Conservation (phyloP, 768 basidiomycete species). For the Podaxis sp. region DNA sequence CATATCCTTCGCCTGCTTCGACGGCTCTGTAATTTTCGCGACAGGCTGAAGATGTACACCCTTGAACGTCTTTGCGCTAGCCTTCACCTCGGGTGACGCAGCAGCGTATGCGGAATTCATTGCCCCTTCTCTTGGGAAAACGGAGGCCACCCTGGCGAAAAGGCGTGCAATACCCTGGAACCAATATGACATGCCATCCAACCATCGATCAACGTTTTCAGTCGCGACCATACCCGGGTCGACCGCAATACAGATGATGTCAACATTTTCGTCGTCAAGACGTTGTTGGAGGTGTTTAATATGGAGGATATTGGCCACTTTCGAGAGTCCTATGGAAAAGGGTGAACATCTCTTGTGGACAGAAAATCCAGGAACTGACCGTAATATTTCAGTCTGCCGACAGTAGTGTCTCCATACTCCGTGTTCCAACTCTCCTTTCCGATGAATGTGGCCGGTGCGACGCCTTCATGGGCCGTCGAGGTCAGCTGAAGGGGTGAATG, state of each 20-base stretch:
- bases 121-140: constrained; percentile 30
- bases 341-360: neutral
- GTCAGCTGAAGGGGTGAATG: constrained; percentile 26
- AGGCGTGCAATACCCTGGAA: constrained; percentile 14
- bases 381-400: constrained; percentile 28
- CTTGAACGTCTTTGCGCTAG: constrained; percentile 31
- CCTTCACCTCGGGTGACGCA: constrained; percentile 32
- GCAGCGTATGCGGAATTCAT: constrained; percentile 40
- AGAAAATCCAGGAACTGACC: constrained; percentile 22
- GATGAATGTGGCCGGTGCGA: constrained; percentile 27
- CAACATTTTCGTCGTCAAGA: constrained; percentile 34
- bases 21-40: constrained; percentile 27
- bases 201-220: constrained; percentile 15
- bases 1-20: constrained; percentile 27
- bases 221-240: constrained; percentile 44
- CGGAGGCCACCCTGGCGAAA: constrained; percentile 18
- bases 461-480: constrained; percentile 27
- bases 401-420: constrained; percentile 27
- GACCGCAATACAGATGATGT: constrained; percentile 38
- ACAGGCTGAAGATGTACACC: constrained; percentile 38
- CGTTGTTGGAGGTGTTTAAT: constrained; percentile 49
- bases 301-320: constrained; percentile 52
- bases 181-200: constrained; percentile 11
- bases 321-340: constrained; percentile 20
- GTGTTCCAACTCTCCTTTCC: constrained; percentile 35